A percentile compares a stretch with the other conserved stretches of the same genome.
Evolutionary conservation across 1,284 basidiomycete genomes (phyloP).

Genomic region (Puccinia novopanici): DNA sequence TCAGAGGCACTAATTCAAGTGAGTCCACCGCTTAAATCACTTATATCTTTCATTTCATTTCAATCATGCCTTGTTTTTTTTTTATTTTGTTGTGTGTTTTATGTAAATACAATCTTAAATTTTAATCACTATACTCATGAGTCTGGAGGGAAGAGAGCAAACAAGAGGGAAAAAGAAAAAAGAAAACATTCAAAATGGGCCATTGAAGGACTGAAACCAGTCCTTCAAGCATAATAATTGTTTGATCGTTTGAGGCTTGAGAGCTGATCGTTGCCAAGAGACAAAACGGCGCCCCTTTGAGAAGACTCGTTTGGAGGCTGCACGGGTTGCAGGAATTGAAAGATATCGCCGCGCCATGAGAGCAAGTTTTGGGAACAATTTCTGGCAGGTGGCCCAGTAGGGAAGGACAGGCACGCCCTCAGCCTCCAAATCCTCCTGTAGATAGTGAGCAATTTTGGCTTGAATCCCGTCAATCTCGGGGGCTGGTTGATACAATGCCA

Average conservation of each 20-base stretch:
- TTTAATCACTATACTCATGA: no score
- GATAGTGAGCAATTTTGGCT: background rate
- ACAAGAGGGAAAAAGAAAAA: no score
- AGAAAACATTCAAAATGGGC: no score
- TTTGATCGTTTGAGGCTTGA: background rate
- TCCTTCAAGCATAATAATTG: slow-evolving; percentile 15
- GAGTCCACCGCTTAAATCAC: no score
- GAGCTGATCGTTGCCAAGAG: background rate
- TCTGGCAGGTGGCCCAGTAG: background rate
- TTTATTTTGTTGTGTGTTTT: no score
- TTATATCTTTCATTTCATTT: no score
- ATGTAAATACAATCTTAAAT: no score
- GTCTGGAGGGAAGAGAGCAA: no score
- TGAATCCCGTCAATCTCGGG: background rate
- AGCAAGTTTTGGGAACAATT: background rate
- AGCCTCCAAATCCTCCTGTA: background rate
- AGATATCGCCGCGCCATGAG: background rate
- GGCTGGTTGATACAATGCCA: background rate
- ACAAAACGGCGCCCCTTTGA: background rate
- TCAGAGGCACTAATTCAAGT: no score
- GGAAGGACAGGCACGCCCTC: background rate
- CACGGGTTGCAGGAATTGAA: slow-evolving; percentile 10
- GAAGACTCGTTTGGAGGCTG: slow-evolving; percentile 2
- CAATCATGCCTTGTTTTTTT: no score
- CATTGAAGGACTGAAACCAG: background rate